Percentiles rank a stretch among this genome's conserved stretches.
These are phyloP conservation scores for Metarhizium humberi DNA, from an alignment of 2,329 filamentous ascomycete genomes.

Conservation along the genomic window DNA sequence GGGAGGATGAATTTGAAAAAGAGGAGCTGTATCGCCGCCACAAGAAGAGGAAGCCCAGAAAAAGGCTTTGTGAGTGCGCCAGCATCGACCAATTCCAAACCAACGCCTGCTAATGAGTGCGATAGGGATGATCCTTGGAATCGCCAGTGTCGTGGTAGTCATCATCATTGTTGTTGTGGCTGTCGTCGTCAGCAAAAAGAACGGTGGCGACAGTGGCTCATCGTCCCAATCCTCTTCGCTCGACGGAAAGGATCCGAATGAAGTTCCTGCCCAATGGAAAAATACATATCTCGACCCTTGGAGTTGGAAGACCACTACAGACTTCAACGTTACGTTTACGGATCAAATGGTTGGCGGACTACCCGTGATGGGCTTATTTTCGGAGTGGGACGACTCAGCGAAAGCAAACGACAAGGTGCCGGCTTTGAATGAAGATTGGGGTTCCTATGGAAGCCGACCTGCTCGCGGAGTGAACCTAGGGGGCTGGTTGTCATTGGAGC, in stretches of 20 bases:
- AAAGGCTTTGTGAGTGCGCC: slow-evolving; percentile 47
- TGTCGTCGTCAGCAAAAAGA: slow-evolving; percentile 57
- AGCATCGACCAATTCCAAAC: too few relatives aligned
- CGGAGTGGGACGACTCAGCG: slow-evolving; percentile 75
- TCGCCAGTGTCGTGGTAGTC: slow-evolving; percentile 43
- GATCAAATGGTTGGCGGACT: slow-evolving; percentile 73
- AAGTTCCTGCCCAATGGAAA: slow-evolving; percentile 56
- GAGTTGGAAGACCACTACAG: slow-evolving; percentile 79
- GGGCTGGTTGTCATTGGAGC: slow-evolving; percentile 89
- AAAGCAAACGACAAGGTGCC: slow-evolving; percentile 73
- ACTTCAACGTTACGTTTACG: slow-evolving; percentile 94
- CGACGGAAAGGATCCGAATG: slow-evolving; percentile 40
- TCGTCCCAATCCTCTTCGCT: slow-evolving; percentile 29
- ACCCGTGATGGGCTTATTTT: slow-evolving; percentile 83
- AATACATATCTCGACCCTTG: slow-evolving; percentile 81
- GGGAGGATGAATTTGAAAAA: slow-evolving; percentile 37
- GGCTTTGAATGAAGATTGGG: slow-evolving; percentile 65
- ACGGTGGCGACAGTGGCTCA: slow-evolving; percentile 28
- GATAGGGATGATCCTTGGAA: slow-evolving; percentile 44
- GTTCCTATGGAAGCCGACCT: slow-evolving; percentile 65
- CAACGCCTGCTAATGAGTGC: slow-evolving; percentile 11
- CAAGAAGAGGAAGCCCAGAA: slow-evolving; percentile 40
- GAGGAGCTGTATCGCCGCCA: slow-evolving; percentile 35
- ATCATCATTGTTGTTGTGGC: slow-evolving; percentile 60
- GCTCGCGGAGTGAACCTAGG: slow-evolving; percentile 88